A percentile compares a stretch with the other conserved stretches of the same genome.
Evolutionary conservation across 192 early-diverging fungal genomes (phyloP).

Genomic region (Ramicandelaber brevisporus): DNA sequence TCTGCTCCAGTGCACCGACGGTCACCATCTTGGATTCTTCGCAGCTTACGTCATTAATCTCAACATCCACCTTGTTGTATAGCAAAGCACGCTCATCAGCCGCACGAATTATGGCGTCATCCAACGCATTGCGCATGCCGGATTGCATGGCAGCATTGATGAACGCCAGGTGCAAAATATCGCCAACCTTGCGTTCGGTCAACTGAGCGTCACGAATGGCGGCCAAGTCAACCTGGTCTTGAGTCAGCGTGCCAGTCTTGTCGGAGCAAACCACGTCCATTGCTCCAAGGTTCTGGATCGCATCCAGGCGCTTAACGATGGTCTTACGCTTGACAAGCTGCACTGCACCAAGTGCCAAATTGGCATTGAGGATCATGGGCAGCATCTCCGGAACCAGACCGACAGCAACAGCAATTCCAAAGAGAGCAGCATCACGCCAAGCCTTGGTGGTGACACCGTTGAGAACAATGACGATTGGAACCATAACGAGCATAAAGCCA

Average conservation of each 20-base stretch:
- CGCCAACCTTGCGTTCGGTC: slow-evolving; percentile 84
- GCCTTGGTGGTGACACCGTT: slow-evolving; percentile 15
- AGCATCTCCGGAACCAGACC: slow-evolving; percentile 97
- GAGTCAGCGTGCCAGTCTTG: slow-evolving; percentile 86
- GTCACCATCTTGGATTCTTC: too few relatives aligned
- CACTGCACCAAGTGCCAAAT: slow-evolving; percentile 72
- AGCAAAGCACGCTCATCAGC: slow-evolving; percentile 39
- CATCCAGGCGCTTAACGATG: slow-evolving; percentile 73
- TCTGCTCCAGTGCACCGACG: too few relatives aligned
- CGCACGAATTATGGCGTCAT: slow-evolving; percentile 15
- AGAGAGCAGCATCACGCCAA: slow-evolving; percentile 90
- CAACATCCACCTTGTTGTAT: slow-evolving; percentile 53
- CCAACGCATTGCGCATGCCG: slow-evolving; percentile 8
- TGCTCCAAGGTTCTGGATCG: slow-evolving; percentile 78
- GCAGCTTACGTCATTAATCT: slow-evolving; percentile 48
- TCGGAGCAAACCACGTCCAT: slow-evolving; percentile 91
- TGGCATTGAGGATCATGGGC: slow-evolving; percentile 91
- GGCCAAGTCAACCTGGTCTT: slow-evolving; percentile 14
- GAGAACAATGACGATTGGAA: slow-evolving; percentile 23
- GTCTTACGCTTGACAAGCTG: slow-evolving; percentile 77
- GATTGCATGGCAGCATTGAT: slow-evolving; percentile 8
- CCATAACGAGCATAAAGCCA: slow-evolving; percentile 42
- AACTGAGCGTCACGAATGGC: slow-evolving; percentile 7
- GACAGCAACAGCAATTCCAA: slow-evolving; percentile 72
- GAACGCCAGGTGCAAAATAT: slow-evolving; percentile 31